A percentile compares a stretch with the other conserved stretches of the same genome.
phyloP scores from a whole-genome alignment of 1,284 basidiomycete species.

The Meira miltonrushii region DNA sequence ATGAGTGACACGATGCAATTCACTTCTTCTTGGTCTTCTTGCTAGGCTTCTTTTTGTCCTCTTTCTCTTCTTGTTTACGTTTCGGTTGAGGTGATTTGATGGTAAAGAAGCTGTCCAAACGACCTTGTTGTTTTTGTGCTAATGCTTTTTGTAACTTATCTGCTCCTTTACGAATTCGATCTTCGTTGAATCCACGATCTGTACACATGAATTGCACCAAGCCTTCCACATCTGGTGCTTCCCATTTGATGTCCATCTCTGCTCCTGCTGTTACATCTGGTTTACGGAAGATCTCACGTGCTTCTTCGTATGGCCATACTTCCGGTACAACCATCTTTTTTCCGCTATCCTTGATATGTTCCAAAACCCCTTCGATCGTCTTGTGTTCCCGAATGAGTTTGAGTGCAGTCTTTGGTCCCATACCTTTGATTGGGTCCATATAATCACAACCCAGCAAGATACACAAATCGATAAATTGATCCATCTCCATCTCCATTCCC shows the following conservation, averaged over 20 bases:
- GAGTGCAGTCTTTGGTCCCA: constrained; percentile 91
- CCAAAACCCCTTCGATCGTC: constrained; percentile 72
- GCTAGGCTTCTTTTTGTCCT: constrained; percentile 26
- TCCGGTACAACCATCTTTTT: constrained; percentile 71
- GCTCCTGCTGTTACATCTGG: constrained; percentile 83
- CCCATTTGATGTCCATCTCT: constrained; percentile 94
- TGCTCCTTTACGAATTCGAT: constrained; percentile 88
- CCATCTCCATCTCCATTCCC: constrained; percentile 87
- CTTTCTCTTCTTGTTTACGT: constrained; percentile 15
- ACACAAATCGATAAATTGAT: constrained; percentile 93
- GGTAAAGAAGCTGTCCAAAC: constrained; percentile 85
- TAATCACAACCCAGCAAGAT: constrained; percentile 97
- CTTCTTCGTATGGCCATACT: constrained; percentile 93
- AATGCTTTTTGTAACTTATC: constrained; percentile 85
- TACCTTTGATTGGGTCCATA: constrained; percentile 87
- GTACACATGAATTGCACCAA: constrained; percentile 87
- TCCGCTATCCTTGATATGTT: constrained; percentile 60
- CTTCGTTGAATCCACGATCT: constrained; percentile 97
- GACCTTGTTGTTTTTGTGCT: constrained; percentile 87
- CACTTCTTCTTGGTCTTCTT: constrained; percentile 28
- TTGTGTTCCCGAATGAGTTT: constrained; percentile 85
- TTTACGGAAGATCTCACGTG: constrained; percentile 78
- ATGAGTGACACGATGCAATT: too few species aligned
- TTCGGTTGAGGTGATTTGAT: constrained; percentile 7
- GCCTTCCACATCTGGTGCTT: constrained; percentile 83